These are phyloP conservation scores for Forsythia suspensa DNA, from an alignment of 257 asterid species.

Conservation along the genomic window DNA sequence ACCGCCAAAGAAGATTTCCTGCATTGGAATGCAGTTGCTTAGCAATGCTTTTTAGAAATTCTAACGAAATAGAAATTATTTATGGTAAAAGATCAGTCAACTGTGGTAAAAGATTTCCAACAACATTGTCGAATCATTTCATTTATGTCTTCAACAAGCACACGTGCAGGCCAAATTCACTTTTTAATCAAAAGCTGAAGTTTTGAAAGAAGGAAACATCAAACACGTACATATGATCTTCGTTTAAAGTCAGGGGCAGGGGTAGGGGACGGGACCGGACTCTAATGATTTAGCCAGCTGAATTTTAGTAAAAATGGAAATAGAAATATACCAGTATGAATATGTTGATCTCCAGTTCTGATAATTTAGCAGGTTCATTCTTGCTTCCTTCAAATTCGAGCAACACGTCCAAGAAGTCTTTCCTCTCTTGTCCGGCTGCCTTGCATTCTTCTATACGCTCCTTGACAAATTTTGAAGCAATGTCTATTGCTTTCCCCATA, in stretches of 20 bases:
- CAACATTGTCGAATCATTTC: too few species aligned
- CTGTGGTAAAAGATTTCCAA: too few species aligned
- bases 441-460: conserved; percentile 30
- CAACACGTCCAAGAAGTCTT: conserved; percentile 58
- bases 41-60: neutral
- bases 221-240: too few species aligned
- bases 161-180: too few species aligned
- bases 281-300: neutral
- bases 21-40: neutral
- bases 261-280: too few species aligned
- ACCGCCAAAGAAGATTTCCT: conserved; percentile 53
- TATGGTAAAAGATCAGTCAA: too few species aligned
- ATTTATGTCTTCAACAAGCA: too few species aligned
- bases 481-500: conserved; percentile 29
- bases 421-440: conserved; percentile 8
- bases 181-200: too few species aligned
- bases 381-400: conserved; percentile 42
- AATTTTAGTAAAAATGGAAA: neutral
- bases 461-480: conserved; percentile 40
- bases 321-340: conserved; percentile 43
- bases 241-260: too few species aligned
- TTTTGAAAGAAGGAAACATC: too few species aligned
- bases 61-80: too few species aligned
- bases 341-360: conserved; percentile 45
- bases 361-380: conserved; percentile 40